A percentile compares a stretch with the other conserved stretches of the same genome.
These are phyloP conservation scores for Entomortierella chlamydospora DNA, from an alignment of 192 early-diverging fungal species.

Conservation along the genomic window DNA sequence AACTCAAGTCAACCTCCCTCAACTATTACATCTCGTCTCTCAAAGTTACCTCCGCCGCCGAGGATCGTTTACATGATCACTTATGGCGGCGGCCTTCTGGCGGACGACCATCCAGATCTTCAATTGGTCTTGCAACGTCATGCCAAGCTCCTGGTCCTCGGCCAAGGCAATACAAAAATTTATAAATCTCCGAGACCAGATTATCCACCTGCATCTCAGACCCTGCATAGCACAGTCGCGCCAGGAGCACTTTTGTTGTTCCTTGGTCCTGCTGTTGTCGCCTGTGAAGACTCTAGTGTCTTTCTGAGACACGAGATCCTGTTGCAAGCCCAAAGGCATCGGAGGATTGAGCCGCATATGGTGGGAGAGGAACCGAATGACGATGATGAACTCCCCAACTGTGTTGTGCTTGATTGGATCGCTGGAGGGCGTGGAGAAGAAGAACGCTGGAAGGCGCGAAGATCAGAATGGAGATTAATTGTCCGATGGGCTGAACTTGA, in stretches of 20 bases:
- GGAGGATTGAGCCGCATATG: background rate
- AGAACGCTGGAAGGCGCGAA: conserved; percentile 41
- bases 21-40: background rate
- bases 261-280: conserved; percentile 32
- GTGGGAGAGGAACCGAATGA: conserved; percentile 4
- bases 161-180: conserved; percentile 89
- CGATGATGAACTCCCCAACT: conserved; percentile 39
- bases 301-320: conserved; percentile 49
- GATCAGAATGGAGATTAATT: conserved; percentile 41
- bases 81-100: conserved; percentile 89
- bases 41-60: conserved; percentile 21
- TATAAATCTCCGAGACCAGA: conserved; percentile 65
- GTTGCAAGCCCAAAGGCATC: conserved; percentile 34
- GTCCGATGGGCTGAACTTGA: conserved; percentile 49
- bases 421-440: conserved; percentile 43
- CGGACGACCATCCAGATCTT: conserved; percentile 78
- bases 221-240: conserved; percentile 42
- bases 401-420: conserved; percentile 53
- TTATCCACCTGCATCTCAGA: conserved; percentile 48
- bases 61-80: conserved; percentile 79
- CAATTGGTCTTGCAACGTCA: conserved; percentile 60
- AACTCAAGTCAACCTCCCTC: background rate
- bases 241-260: conserved; percentile 32
- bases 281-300: conserved; percentile 51
- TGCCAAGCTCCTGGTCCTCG: conserved; percentile 73